Conservation (phyloP, 202 grass and related monocot genomes). For the Schoenoplectus tabernaemontani region DNA sequence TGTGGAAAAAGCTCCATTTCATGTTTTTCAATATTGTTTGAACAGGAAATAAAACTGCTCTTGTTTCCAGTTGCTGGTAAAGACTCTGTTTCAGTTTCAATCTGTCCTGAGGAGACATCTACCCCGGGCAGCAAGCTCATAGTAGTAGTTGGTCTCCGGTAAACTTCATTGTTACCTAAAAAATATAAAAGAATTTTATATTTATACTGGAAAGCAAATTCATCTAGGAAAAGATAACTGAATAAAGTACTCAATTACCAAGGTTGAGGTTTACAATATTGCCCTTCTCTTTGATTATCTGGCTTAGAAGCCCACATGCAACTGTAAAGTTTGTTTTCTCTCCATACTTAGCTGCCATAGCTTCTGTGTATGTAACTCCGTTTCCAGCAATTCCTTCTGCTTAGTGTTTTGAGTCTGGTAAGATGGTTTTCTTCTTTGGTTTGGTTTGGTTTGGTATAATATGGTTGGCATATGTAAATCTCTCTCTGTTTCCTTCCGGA, state of each 20-base stretch:
- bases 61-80: no score
- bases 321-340: slow-evolving; percentile 74
- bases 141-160: slow-evolving; percentile 32
- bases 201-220: no score
- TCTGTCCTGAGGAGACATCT: slow-evolving; percentile 23
- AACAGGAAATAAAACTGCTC: not conserved
- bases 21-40: not conserved
- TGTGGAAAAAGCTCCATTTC: slow-evolving; percentile 38
- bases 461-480: slow-evolving; percentile 1
- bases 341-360: slow-evolving; percentile 26
- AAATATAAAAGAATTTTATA: no score
- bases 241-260: not conserved
- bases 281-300: slow-evolving; percentile 76
- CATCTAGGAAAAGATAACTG: no score
- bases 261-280: slow-evolving; percentile 34
- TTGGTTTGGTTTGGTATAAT: slow-evolving; percentile 15
- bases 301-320: slow-evolving; percentile 81
- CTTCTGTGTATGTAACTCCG: not conserved
- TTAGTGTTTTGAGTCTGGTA: not conserved
- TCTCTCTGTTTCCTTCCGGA: not conserved
- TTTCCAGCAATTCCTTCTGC: not conserved
- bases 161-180: slow-evolving; percentile 22
- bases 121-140: slow-evolving; percentile 73
- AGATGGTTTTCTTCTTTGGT: not conserved
- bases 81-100: not conserved